Percentiles rank a stretch among this genome's conserved stretches.
phyloP scores from a whole-genome alignment of 768 basidiomycete genomes.

The Russula virescens region DNA sequence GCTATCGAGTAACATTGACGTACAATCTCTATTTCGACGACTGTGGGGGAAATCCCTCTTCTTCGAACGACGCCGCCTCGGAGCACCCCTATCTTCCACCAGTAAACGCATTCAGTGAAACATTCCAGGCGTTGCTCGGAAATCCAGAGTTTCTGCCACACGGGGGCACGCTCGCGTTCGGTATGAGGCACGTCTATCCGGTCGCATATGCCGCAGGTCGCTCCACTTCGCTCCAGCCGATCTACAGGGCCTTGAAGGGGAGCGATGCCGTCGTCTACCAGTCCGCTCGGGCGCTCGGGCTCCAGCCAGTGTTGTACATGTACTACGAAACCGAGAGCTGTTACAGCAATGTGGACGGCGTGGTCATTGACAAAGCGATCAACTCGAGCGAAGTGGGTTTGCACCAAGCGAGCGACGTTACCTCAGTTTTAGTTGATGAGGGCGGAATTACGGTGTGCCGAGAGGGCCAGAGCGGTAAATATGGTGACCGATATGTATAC shows the following conservation, averaged over 20 bases:
- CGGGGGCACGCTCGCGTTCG: constrained; percentile 40
- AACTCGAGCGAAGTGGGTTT: neutral
- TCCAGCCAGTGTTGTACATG: constrained; percentile 9
- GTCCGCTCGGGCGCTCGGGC: neutral
- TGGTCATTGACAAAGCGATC: neutral
- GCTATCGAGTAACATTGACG: constrained; percentile 41
- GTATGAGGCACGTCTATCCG: constrained; percentile 37
- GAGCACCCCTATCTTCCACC: too few species aligned
- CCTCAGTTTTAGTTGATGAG: too few species aligned
- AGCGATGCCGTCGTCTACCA: constrained; percentile 4
- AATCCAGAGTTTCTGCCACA: constrained; percentile 32
- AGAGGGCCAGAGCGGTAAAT: too few species aligned
- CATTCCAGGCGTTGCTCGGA: neutral
- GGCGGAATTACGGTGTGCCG: too few species aligned
- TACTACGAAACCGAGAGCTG: neutral
- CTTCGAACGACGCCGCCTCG: too few species aligned
- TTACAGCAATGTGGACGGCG: neutral
- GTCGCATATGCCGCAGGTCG: constrained; percentile 12
- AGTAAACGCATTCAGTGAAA: neutral
- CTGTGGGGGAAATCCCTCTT: neutral
- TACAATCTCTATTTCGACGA: constrained; percentile 36
- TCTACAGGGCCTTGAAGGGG: constrained; percentile 11
- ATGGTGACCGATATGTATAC: too few species aligned
- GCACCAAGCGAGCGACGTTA: too few species aligned
- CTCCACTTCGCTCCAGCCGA: neutral